phyloP scores from a whole-genome alignment of 495 filamentous ascomycete species.

The Penicillium parvum region DNA sequence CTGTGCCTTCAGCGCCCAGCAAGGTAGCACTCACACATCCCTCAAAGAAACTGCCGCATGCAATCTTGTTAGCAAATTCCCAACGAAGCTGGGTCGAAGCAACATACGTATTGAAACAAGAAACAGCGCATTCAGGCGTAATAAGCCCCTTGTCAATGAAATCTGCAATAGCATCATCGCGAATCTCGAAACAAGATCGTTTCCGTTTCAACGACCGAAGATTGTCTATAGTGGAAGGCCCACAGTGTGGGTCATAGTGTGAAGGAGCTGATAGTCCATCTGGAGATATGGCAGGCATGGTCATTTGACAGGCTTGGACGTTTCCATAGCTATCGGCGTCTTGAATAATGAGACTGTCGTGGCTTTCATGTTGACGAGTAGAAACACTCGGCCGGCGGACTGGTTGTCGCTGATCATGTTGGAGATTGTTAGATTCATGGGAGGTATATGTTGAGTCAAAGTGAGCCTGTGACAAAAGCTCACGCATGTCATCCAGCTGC shows the following conservation, averaged over 20 bases:
- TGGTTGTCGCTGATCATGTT: conserved; percentile 4
- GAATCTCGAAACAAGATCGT: conserved; percentile 35
- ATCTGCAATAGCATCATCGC: conserved; percentile 30
- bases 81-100: not conserved
- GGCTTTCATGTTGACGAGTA: not conserved
- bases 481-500: conserved; percentile 28
- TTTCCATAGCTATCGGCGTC: not conserved
- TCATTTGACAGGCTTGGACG: conserved; percentile 4
- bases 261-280: conserved; percentile 7
- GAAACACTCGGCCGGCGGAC: conserved; percentile 5
- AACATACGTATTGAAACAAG: conserved; percentile 28
- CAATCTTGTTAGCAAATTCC: not conserved
- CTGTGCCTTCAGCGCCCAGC: not conserved
- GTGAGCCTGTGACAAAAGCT: conserved; percentile 15
- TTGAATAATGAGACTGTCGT: not conserved
- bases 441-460: not conserved
- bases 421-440: conserved; percentile 2
- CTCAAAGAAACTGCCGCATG: conserved; percentile 35
- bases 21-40: conserved; percentile 32
- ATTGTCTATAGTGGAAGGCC: not conserved
- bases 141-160: conserved; percentile 37
- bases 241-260: conserved; percentile 5
- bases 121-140: conserved; percentile 28
- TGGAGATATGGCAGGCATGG: conserved; percentile 14
- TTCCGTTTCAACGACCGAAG: conserved; percentile 18